Evolutionary conservation across 306 rosid species (phyloP), one percentile per base, ranked within the genome.

Genomic region (Phaseolus lunatus): DNA sequence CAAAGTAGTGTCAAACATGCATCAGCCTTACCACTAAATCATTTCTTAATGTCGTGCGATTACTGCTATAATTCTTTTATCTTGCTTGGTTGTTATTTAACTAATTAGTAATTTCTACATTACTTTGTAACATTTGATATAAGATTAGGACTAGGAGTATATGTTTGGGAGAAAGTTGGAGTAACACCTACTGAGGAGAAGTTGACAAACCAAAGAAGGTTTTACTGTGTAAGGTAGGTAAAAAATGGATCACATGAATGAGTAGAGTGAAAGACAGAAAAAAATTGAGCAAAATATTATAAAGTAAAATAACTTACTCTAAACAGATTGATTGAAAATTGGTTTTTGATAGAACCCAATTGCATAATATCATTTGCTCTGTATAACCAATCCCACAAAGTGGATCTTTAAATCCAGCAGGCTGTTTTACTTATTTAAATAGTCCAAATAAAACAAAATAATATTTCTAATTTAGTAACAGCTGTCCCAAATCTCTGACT

Each of bases 351-450:
- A 6, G 41, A 35, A 35, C 41, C 41, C 9, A 35, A 35, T 35
- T 7, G 7, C 9, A 7, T 35, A 7, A 35, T 10, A 33, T 35
- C 41, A 35, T 35, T 35, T 35, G 43, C 1, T 35, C 41, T 35
- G 41, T 35, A 48, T n/a, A 67, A 18, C 11, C 13, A 26, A 45
- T 45, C 39, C 73, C 43, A 67, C 14, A 16, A 2, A 50, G 43
- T 49, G 47, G 27, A 47, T 70, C 22, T 26, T 53, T 53, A 29
- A 77, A 39, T 56, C 58, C 53, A 31, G 14, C 48, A 41, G 58
- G 23, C 15, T 12, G 11, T 49, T 41, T 53, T 66, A 54, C 56
- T 12, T n/a, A 27, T 45, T 50, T 52, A 41, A 53, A 26, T n/a
- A 52, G 39, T 27, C 37, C 16, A 41, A 77, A n/a, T 12, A 66